These are phyloP conservation scores for Lanmaoa rubissima DNA, from an alignment of 768 basidiomycete genomes.

Conservation along the genomic window DNA sequence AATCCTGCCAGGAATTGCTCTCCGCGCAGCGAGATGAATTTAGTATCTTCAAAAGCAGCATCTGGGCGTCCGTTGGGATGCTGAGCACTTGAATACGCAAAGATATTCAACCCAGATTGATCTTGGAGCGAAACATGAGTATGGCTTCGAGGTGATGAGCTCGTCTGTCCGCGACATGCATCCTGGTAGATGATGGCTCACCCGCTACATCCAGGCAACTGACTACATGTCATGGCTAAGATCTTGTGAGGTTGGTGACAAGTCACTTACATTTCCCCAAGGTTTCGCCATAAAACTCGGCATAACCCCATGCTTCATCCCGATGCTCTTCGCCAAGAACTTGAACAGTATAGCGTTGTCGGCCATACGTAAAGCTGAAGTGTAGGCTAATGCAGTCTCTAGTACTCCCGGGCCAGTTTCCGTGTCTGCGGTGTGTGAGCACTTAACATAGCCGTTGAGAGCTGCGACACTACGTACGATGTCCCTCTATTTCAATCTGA, in stretches of 20 bases:
- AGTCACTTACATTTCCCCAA: constrained; percentile 75
- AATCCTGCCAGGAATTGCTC: constrained; percentile 97
- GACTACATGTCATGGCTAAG: constrained; percentile 1
- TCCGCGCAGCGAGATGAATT: constrained; percentile 74
- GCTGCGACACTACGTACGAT: constrained; percentile 51
- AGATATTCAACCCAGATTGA: constrained; percentile 67
- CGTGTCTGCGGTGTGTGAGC: constrained; percentile 54
- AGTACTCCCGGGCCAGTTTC: constrained; percentile 90
- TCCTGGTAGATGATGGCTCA: constrained; percentile 30
- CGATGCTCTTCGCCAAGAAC: constrained; percentile 85
- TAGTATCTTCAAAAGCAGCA: constrained; percentile 80
- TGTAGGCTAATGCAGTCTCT: constrained; percentile 87
- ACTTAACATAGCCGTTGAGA: neutral
- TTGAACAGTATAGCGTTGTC: constrained; percentile 95
- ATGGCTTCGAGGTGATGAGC: constrained; percentile 50
- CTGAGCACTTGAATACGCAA: constrained; percentile 67
- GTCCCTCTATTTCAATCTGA: constrained; percentile 80
- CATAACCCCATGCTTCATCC: constrained; percentile 82
- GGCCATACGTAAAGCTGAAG: constrained; percentile 74
- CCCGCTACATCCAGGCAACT: constrained; percentile 98
- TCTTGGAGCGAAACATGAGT: constrained; percentile 88
- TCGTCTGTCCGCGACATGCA: constrained; percentile 10
- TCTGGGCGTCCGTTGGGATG: constrained; percentile 59
- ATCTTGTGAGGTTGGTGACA: neutral
- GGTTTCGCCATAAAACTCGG: constrained; percentile 99